Evolutionary conservation across 768 basidiomycete species (phyloP).

Genomic region (Exidia glandulosa): DNA sequence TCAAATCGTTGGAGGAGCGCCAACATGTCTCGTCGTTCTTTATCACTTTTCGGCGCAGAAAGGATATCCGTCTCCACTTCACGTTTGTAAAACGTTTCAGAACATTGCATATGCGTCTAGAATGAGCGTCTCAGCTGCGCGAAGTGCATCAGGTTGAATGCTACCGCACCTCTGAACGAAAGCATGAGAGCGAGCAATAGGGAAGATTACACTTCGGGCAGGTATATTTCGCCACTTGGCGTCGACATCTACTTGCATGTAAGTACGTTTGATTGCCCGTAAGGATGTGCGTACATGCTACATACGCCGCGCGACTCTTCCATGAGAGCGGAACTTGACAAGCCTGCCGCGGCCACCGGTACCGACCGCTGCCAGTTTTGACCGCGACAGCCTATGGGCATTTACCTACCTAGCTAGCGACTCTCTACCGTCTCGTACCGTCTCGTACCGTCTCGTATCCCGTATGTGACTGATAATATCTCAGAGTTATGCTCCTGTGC

Average conservation of each 20-base stretch:
- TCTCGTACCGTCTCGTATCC: too few relatives aligned
- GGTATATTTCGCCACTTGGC: slow-evolving; percentile 69
- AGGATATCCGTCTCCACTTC: slow-evolving; percentile 58
- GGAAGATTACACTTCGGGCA: slow-evolving; percentile 73
- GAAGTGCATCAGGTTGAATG: neutral
- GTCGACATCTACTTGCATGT: slow-evolving; percentile 66
- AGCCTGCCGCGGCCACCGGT: too few relatives aligned
- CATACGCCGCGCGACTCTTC: too few relatives aligned
- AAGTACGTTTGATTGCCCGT: too few relatives aligned
- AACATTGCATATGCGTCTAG: slow-evolving; percentile 61
- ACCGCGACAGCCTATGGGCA: too few relatives aligned
- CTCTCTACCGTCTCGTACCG: too few relatives aligned
- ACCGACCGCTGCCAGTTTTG: too few relatives aligned
- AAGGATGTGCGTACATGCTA: too few relatives aligned
- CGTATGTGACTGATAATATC: too few relatives aligned
- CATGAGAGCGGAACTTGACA: too few relatives aligned
- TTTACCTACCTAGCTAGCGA: too few relatives aligned
- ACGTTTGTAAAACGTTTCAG: slow-evolving; percentile 71
- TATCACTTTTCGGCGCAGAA: slow-evolving; percentile 36
- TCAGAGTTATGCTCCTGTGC: too few relatives aligned
- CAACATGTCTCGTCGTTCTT: slow-evolving; percentile 57
- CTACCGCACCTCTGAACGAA: slow-evolving; percentile 61
- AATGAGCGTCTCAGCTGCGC: slow-evolving; percentile 3
- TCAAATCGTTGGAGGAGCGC: slow-evolving; percentile 64
- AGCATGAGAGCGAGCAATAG: slow-evolving; percentile 74